Percentiles rank a stretch among this genome's conserved stretches.
Evolutionary conservation across 1,284 basidiomycete genomes (phyloP).

Genomic region (Stereum hirsutum): DNA sequence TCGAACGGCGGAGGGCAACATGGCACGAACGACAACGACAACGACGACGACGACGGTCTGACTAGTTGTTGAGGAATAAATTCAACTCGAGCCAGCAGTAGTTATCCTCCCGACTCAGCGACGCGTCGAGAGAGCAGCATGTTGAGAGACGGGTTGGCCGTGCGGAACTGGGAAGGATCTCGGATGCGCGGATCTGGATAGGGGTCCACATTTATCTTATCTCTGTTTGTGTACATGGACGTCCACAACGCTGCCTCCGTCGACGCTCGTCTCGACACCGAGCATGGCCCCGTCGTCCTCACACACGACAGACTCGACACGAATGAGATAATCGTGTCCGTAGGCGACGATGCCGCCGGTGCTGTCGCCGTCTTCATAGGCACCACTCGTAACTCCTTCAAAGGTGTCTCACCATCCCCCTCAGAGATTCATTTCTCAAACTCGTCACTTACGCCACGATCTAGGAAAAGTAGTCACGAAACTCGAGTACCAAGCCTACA

Average conservation of each 20-base stretch:
- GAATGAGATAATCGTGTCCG: conserved; percentile 46
- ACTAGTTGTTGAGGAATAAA: too few relatives aligned
- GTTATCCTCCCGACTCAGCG: too few relatives aligned
- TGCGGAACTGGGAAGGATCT: too few relatives aligned
- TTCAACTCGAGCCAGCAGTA: too few relatives aligned
- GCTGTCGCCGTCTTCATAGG: conserved; percentile 72
- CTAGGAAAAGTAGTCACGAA: conserved; percentile 64
- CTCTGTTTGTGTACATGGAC: too few relatives aligned
- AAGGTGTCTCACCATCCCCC: conserved; percentile 26
- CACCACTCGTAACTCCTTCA: conserved; percentile 55
- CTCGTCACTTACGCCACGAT: background rate
- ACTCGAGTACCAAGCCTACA: conserved; percentile 80
- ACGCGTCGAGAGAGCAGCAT: too few relatives aligned
- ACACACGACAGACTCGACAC: conserved; percentile 52
- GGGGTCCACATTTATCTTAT: too few relatives aligned
- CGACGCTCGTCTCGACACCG: conserved; percentile 33
- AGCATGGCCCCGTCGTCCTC: conserved; percentile 46
- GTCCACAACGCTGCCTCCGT: conserved; percentile 36
- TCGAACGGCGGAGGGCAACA: too few relatives aligned
- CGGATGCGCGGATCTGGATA: too few relatives aligned
- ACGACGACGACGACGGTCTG: too few relatives aligned
- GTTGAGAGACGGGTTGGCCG: too few relatives aligned
- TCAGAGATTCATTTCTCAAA: background rate
- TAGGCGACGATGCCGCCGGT: conserved; percentile 56
- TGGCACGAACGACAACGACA: too few relatives aligned